Evolutionary conservation across 495 filamentous ascomycete species (phyloP), one percentile per base, ranked within the genome.

Genomic region (Cercophora sp.): DNA sequence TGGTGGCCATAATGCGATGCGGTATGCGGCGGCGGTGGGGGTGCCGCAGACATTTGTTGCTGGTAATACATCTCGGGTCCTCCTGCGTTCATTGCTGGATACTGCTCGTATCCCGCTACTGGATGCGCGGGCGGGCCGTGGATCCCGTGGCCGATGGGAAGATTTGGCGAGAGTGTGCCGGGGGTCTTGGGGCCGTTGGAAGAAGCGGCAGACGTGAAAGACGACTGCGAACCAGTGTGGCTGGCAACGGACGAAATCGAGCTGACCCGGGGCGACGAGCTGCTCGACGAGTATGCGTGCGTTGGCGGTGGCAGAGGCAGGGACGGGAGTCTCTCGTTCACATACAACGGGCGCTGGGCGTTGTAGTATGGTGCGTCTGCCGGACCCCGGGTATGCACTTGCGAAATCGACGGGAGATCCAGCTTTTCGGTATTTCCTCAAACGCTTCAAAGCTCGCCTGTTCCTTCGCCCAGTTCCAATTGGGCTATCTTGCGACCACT

Each of bases 321-420:
- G 54, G 86, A 81, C 56, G 89, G 87, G 60, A 88, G 76, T 74
- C 86, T 88, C 66, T 94, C 86, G 75, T 79, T 86, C 63, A 69
- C 66, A 71, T 77, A 79, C 74, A 83, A 69, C 57, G 85, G 78
- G 62, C 86, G 79, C 72, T 85, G 80, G 32, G 78, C 80, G 75
- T 85, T 85, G 75, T 87, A 88, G 75, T 83, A 90, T 69, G 84
- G 62, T 62, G 82, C 79, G 74, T 95, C 88, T 70, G 80, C 79
- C 75, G 83, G 80, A 79, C 86, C 89, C 85, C 91, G 87, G 83
- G 85, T 83, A 71, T 89, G 87, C 80, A 89, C 82, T 79, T 90
- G 87, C 68, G 89, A 86, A 64, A 92, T 86, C 79, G 89, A 87
- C 71, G 91, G 89, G 75, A 93, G 86, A 90, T 95, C 91, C 91